Base-by-base conservation (phyloP, 2,329 filamentous ascomycete species). In the Venturia aucupariae region DNA sequence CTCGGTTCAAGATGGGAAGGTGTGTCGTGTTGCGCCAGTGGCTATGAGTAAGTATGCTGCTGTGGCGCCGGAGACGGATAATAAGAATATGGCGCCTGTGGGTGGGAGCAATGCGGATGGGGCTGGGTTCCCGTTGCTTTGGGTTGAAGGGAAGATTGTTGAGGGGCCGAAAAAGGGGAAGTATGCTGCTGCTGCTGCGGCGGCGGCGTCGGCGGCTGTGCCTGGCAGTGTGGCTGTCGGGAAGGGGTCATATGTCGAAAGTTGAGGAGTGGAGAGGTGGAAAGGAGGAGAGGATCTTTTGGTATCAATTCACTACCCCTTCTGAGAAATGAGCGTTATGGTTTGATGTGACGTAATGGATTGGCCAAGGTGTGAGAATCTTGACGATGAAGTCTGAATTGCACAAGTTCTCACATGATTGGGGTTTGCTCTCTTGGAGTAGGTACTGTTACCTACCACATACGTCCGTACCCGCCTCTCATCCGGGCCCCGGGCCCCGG, bases 1-100 rank as follows among this genome's bases (percentile, higher is more conserved):
- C 22, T 38, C 32, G 2, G 32, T 62, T 2, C 32, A 46, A 41
- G 44, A 62, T 4, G 61, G 61, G n/a, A 46, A 44, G 32, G 30
- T 62, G 32, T 62, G 61, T 54, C 35, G 59, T 15, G 59, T 60
- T 60, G 51, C 51, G 27, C 51, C 51, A 35, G 51, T 57, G 27
- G 27, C 27, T 1, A 57, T n/a, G 27, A 15, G 32, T 11, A 61
- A 44, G n/a, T 41, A 41, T 61, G 59, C 59, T 2, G 27, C 0
- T 27, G 38, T 42, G 38, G 59, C 59, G 22, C 61, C 61, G 22
- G 61, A 62, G n/a, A 32, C 15, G 15, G 61, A 62, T 32, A 62
- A 62, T 39, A 46, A 51, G 42, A 48, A 62, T 17, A 51, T 62
- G 39, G 61, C 38, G 32, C 4, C 17, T 2, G 41, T 35, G 8